Base-by-base conservation (phyloP, 2,329 filamentous ascomycete species). In the Xylaria sp. region DNA sequence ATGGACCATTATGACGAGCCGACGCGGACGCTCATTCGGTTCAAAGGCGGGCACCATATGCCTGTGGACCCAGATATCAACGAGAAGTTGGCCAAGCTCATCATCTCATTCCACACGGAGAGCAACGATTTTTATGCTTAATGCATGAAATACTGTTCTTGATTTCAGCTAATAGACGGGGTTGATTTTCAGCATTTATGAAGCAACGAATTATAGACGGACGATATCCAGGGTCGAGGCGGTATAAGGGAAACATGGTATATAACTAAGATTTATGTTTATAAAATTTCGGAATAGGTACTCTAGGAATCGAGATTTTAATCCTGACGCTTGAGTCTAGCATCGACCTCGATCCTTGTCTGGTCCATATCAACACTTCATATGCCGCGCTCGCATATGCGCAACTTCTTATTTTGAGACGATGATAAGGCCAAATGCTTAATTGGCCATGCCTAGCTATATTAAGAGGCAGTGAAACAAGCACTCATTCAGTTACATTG, bases 1-100 rank as follows among this genome's bases (percentile, higher is more conserved):
- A 63, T 70, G 58, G 69, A 70, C 5, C 65, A 70, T 25, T 70
- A 65, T 34, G 65, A 70, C 28, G 66, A 70, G 39, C 41, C 54
- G 8, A 28, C 52, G 4, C 65, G 58, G 23, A 23, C 57, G 18
- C 65, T 70, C 25, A 56, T 70, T 28, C 65, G 61, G 5, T 63
- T 63, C 41, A 65, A 65, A 15, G 69, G 69, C 5, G 69, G 65
- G 20, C 69, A 70, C 56, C 69, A 70, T 34, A 68, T 70, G 65
- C 69, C 69, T 8, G 58, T 68, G 18, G 61, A 70, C 37, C 51
- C 69, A 1, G 65, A 50, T 2, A 20, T 66, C 62, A 70, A 70
- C 13, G 62, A 65, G 2, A 39, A 56, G 25, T 9, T 70, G 31
- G 69, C 69, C 41, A 65, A 66, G 20, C 39, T 70, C 8, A 63